Percentiles rank a stretch among this genome's conserved stretches.
phyloP scores from a whole-genome alignment of 768 basidiomycete genomes.

The Pleurotus tuoliensis region DNA sequence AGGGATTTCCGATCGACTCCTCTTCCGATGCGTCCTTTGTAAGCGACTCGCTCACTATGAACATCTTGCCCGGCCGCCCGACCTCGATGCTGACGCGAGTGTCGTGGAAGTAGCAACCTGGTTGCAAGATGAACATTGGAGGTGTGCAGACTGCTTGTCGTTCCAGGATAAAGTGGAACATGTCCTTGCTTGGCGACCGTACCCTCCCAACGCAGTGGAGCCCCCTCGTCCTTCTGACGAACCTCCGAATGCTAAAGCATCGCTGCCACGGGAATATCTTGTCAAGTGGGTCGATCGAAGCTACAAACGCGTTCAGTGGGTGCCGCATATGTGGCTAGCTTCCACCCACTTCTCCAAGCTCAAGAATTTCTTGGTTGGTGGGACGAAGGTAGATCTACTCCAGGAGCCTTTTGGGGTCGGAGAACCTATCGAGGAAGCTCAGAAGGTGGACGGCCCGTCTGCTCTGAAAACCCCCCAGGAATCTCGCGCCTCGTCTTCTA shows the following conservation, averaged over 20 bases:
- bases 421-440: slow-evolving; percentile 23
- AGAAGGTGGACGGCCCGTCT: slow-evolving; percentile 14
- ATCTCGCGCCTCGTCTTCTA: slow-evolving; percentile 29
- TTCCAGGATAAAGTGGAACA: slow-evolving; percentile 71
- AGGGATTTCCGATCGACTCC: slow-evolving; percentile 24
- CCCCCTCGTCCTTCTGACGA: slow-evolving; percentile 34
- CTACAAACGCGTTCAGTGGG: slow-evolving; percentile 81
- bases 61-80: slow-evolving; percentile 55
- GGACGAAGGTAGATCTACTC: slow-evolving; percentile 66
- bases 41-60: slow-evolving; percentile 80
- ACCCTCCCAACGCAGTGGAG: slow-evolving; percentile 62
- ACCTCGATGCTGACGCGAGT: slow-evolving; percentile 26
- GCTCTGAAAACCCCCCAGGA: slow-evolving; percentile 41
- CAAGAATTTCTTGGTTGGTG: slow-evolving; percentile 70
- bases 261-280: slow-evolving; percentile 86
- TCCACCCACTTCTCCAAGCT: slow-evolving; percentile 63
- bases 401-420: slow-evolving; percentile 37
- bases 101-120: slow-evolving; percentile 48
- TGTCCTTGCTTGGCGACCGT: slow-evolving; percentile 90
- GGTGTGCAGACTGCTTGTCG: slow-evolving; percentile 75
- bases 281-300: slow-evolving; percentile 85
- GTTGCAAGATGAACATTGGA: slow-evolving; percentile 61
- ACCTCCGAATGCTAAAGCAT: slow-evolving; percentile 47
- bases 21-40: slow-evolving; percentile 84
- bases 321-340: slow-evolving; percentile 88